A percentile compares a stretch with the other conserved stretches of the same genome.
Evolutionary conservation across 441 rosid genomes (phyloP).

Genomic region (Erodium texanum): DNA sequence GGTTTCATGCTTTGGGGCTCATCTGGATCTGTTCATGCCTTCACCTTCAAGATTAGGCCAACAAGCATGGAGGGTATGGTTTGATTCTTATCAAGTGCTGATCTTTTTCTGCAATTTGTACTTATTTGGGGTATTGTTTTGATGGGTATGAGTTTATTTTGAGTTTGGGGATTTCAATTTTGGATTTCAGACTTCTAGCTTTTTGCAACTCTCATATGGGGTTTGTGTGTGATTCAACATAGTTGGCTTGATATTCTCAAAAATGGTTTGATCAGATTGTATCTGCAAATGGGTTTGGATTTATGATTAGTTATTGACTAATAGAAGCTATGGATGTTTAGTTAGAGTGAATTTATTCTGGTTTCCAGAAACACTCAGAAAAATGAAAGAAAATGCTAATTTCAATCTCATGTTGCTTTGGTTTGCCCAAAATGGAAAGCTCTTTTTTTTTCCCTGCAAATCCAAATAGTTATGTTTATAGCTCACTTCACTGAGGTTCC

Average conservation of each 20-base stretch:
- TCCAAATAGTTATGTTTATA: not conserved
- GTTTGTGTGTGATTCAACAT: conserved; percentile 2
- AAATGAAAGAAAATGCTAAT: not conserved
- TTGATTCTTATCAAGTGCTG: conserved; percentile 11
- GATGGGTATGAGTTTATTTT: conserved; percentile 9
- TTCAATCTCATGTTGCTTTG: conserved; percentile 22
- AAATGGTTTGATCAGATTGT: not conserved
- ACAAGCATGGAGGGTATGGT: conserved; percentile 21
- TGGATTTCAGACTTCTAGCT: conserved; percentile 1
- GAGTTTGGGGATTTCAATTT: not conserved
- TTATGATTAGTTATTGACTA: conserved; percentile 9
- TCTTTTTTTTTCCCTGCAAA: not conserved
- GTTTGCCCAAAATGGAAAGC: conserved; percentile 5
- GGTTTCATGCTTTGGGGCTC: conserved; percentile 17
- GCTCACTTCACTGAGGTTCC: conserved; percentile 1
- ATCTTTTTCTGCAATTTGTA: conserved; percentile 9
- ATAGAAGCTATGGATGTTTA: not conserved
- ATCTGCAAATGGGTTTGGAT: not conserved
- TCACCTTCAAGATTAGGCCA: conserved; percentile 16
- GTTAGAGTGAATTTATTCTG: not conserved
- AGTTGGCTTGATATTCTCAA: too few relatives aligned
- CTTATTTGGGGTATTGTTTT: not conserved
- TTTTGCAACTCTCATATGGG: not conserved
- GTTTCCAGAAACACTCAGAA: too few relatives aligned
- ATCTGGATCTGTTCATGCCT: conserved; percentile 30